Base-by-base conservation (phyloP, 306 rosid species). In the Rosa persica region DNA sequence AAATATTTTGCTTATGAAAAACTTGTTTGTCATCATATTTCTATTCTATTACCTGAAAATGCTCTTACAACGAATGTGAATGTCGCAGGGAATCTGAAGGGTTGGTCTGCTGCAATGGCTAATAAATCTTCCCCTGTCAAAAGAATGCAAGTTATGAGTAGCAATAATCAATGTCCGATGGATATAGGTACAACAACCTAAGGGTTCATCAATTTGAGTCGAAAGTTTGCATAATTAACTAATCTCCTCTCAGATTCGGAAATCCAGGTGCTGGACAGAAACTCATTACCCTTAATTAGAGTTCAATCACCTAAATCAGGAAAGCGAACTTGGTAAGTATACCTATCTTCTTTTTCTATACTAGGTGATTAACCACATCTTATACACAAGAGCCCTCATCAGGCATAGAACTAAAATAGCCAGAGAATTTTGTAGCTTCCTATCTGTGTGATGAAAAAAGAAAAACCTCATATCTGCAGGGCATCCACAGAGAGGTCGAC, bases 31-130 rank as follows among this genome's bases (percentile, higher is more conserved):
- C 73, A 67, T 65, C 62, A 75, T 60, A 76, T 70, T 76, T 47
- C n/a, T 73, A 17, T 74, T 64, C 72, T 61, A 76, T 66, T 80
- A 95, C 99, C 99, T 78, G 99, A 95, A 87, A 95, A 95, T 80
- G 99, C 98, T 89, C 99, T 92, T 81, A 95, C 99, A 89, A 95
- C 99, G 79, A 95, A 95, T 76, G 99, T 95, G 90, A 95, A 95
- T 74, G 99, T 95, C n/a, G 99, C 99, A 65, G 99, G 99, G 83
- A 95, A 95, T 12, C 99, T 90, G 81, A 95, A 95, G 77, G 99
- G 99, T 86, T 95, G 99, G 77, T 95, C 99, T 54, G 94, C 96
- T 57, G 98, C 97, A 89, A 95, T 95, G 82, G 99, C 71, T 84
- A 95, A 81, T 79, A 95, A 83, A 87, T 95, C 98, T 81, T 95